Evolutionary conservation across 192 early-diverging fungal species (phyloP), one percentile per base, ranked within the genome.

Genomic region (Coemansia sp.): DNA sequence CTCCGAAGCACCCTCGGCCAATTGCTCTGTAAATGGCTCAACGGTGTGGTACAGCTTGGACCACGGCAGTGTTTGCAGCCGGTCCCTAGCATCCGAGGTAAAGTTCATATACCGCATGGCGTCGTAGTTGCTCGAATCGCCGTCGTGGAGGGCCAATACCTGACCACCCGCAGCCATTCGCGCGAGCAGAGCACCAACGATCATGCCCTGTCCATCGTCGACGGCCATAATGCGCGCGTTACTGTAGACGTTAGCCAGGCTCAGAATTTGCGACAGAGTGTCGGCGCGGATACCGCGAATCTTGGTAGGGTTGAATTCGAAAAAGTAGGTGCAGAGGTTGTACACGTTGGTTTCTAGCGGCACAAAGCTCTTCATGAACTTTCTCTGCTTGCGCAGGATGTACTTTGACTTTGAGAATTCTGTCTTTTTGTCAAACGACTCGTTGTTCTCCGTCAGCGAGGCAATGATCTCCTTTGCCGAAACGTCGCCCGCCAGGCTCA

Each of bases 331-430:
- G 79, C 89, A 89, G 46, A 95, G 73, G 41, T 88, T 88, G 64
- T 87, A 88, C 9, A 93, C 79, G 3, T 89, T 94, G 2, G 95
- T 91, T 36, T 88, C 89, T 48, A 92, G 67, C 3, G 90, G 90
- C 0, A 87, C 89, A 68, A 98, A 95, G 34, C 87, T 71, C 70
- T 92, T 94, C 72, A 88, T 87, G 73, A 94, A 97, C 87, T 94
- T 95, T 66, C 86, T 85, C 74, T 93, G 85, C 72, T 94, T 96
- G 69, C 92, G 87, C 69, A 89, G 84, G 63, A 98, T 91, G 64
- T 98, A 98, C 85, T 98, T 98, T 36, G 92, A 90, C 79, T 98
- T 95, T 24, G 95, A 91, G 69, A 91, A 98, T 68, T 95, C 93
- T 0, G 97, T 98, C 80, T 98, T 98, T 63, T 90, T 85, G 45